Evolutionary conservation across 192 early-diverging fungal species (phyloP), one percentile per base, ranked within the genome.

Genomic region (Coemansia erecta): DNA sequence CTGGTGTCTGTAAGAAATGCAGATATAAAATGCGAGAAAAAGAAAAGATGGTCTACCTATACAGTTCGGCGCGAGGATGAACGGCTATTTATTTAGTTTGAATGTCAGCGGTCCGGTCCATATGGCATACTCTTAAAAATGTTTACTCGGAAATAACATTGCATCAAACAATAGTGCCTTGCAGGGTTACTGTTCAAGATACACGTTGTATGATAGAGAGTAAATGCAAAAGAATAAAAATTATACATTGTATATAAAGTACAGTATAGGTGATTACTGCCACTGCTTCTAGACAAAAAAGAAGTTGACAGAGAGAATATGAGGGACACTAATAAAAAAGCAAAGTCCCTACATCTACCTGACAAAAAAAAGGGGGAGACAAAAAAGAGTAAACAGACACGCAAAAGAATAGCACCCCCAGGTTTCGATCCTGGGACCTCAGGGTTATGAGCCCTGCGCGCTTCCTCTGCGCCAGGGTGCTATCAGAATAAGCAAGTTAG

Each of bases 361-460:
- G 2, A 7, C 28, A 44, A 44, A 44, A 18, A 44, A 40, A 40
- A 40, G 39, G 13, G 14, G 17, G 17, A 44, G 42, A 44, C 42
- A 44, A 18, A n/a, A n/a, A 3, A 44, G 8, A 40, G 39, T 40
- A 40, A n/a, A n/a, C n/a, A n/a, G n/a, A n/a, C n/a, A n/a, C n/a
- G n/a, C n/a, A 49, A 55, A 42, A 23, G 18, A 21, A 13, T 87
- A 86, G 86, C 86, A 80, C 64, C 78, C 81, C 82, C 67, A 71
- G 72, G 88, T 88, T 88, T 90, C 83, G 86, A 90, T 90, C 88
- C 72, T 73, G 73, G 83, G 89, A 86, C 89, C 85, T 90, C 83
- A 81, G 85, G 86, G 87, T 90, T 89, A 90, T 90, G 87, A 86
- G 89, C 89, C 89, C 85, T 81, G 83, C 89, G 85, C 84, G 81